phyloP scores from a whole-genome alignment of 345 rosid genomes.

The Acer saccharum region DNA sequence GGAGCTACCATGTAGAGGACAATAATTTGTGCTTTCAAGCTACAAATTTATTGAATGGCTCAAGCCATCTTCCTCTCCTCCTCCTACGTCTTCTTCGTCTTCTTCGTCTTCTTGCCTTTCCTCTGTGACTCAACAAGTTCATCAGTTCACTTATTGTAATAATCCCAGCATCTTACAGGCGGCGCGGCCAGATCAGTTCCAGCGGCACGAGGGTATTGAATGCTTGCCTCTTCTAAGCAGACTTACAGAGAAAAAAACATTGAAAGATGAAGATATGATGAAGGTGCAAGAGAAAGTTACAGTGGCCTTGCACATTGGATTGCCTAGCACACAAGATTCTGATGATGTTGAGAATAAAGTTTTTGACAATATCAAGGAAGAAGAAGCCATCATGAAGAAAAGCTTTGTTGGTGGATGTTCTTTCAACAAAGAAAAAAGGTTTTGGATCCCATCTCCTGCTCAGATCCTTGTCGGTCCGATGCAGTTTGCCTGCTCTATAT shows the following conservation, averaged over 20 bases:
- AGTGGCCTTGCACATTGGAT: constrained; percentile 70
- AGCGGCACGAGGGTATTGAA: constrained; percentile 28
- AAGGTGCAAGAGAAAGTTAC: constrained; percentile 33
- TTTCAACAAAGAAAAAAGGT: constrained; percentile 52
- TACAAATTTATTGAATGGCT: constrained; percentile 83
- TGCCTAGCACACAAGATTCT: constrained; percentile 41
- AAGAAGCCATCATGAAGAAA: constrained; percentile 28
- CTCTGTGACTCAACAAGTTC: constrained; percentile 34
- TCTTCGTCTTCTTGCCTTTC: constrained; percentile 32
- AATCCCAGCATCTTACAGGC: constrained; percentile 24
- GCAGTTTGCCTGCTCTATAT: constrained; percentile 78
- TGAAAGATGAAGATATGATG: constrained; percentile 36
- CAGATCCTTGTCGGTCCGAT: constrained; percentile 85
- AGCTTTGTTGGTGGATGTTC: constrained; percentile 28
- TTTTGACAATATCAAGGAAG: constrained; percentile 21
- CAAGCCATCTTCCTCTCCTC: constrained; percentile 47
- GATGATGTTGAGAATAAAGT: constrained; percentile 17
- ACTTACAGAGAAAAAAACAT: constrained; percentile 36
- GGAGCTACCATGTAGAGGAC: constrained; percentile 45
- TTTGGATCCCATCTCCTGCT: constrained; percentile 84
- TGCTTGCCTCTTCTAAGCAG: constrained; percentile 67
- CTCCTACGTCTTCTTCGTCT: constrained; percentile 22
- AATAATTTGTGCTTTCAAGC: constrained; percentile 36
- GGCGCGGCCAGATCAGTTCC: neutral
- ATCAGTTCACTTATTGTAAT: constrained; percentile 19